These are phyloP conservation scores for Vanderwaltozyma tropicalis DNA, from an alignment of 805 yeast genomes.

Conservation along the genomic window DNA sequence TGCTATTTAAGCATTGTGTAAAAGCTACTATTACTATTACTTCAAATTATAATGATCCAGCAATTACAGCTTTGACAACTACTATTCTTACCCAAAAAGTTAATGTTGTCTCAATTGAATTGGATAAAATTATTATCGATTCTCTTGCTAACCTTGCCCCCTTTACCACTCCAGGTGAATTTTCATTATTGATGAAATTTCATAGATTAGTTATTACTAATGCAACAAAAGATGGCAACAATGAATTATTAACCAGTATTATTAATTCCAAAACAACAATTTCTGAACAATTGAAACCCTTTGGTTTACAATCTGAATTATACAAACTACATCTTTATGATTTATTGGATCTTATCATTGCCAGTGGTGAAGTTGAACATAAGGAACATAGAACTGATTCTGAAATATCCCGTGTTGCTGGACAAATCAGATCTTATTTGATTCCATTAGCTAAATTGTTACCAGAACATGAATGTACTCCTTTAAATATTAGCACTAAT, in stretches of 20 bases:
- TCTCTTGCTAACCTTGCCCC: conserved; percentile 59
- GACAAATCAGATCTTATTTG: conserved; percentile 51
- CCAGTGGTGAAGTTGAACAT: conserved; percentile 69
- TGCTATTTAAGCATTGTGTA: conserved; percentile 54
- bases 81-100: conserved; percentile 77
- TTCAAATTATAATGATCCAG: conserved; percentile 52
- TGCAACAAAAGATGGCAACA: conserved; percentile 35
- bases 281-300: conserved; percentile 26
- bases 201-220: conserved; percentile 40
- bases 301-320: conserved; percentile 30
- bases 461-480: conserved; percentile 44
- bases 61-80: conserved; percentile 66
- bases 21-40: conserved; percentile 59
- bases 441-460: conserved; percentile 67
- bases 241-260: conserved; percentile 32
- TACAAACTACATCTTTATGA: conserved; percentile 53
- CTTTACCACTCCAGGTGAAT: conserved; percentile 53
- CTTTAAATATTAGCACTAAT: conserved; percentile 31
- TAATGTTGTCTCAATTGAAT: conserved; percentile 36
- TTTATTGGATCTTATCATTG: conserved; percentile 52
- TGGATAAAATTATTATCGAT: conserved; percentile 45
- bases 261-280: conserved; percentile 41
- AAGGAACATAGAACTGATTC: conserved; percentile 69
- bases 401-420: conserved; percentile 62
- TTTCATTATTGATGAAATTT: conserved; percentile 48